Percentiles rank a stretch among this genome's conserved stretches.
Evolutionary conservation across 768 basidiomycete genomes (phyloP).

Genomic region (Leccinum pellstonianum): DNA sequence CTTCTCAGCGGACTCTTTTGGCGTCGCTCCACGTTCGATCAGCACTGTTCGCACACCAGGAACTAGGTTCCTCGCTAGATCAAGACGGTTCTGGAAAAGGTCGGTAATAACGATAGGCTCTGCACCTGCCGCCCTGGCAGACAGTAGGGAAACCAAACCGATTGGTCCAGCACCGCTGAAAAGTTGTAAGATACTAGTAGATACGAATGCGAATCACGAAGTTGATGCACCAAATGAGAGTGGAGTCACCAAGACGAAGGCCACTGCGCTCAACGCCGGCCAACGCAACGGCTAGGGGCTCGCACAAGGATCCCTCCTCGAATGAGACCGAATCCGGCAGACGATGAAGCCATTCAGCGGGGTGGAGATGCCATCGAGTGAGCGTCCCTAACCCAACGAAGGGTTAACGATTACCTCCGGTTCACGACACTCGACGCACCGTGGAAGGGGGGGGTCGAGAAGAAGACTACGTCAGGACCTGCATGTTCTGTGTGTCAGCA

Average conservation of each 20-base stretch:
- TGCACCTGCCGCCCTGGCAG: conserved; percentile 66
- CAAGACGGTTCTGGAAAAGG: conserved; percentile 60
- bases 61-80: conserved; percentile 62
- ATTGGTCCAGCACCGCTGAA: conserved; percentile 66
- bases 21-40: conserved; percentile 44
- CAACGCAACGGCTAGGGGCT: conserved; percentile 64
- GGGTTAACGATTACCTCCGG: background rate
- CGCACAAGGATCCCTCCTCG: conserved; percentile 67
- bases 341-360: conserved; percentile 65
- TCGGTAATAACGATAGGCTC: conserved; percentile 72
- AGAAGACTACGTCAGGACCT: conserved; percentile 55
- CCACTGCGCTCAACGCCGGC: conserved; percentile 66
- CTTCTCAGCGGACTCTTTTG: conserved; percentile 50
- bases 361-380: conserved; percentile 65
- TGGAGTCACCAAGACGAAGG: conserved; percentile 62
- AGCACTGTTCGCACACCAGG: conserved; percentile 58
- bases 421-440: conserved; percentile 34
- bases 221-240: conserved; percentile 52
- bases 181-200: conserved; percentile 12
- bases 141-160: conserved; percentile 58
- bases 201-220: background rate
- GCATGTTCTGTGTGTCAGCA: conserved; percentile 2
- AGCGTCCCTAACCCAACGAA: conserved; percentile 46
- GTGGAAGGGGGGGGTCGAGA: conserved; percentile 69
- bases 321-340: conserved; percentile 61